Evolutionary conservation across 371 early-diverging fungal genomes (phyloP), one percentile per base, ranked within the genome.

Genomic region (Smittium mucronatum): DNA sequence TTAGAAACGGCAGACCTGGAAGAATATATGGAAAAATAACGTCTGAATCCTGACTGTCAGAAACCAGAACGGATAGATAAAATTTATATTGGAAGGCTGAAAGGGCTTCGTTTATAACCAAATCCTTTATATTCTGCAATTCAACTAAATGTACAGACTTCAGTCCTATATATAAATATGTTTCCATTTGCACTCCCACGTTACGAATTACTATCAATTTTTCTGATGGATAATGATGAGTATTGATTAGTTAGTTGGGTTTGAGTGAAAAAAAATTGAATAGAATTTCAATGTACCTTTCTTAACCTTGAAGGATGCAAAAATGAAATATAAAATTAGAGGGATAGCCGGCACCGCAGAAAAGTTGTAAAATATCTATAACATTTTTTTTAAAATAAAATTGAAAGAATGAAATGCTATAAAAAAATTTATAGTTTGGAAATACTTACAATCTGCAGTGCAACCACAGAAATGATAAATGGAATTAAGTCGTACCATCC

Each of bases 21-120:
- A 78, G 33, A 2, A 78, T 60, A n/a, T 70, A 71, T 29, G 78
- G 78, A 28, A 78, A 78, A 72, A 78, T 75, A 28, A 78, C 73
- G 17, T 72, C 71, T 21, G 76, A 71, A 36, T 69, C 21, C 47
- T 66, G 28, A 15, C 66, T 67, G 15, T 72, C 69, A 21, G 60
- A 34, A 0, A 77, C 74, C 69, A 78, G 28, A 30, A 78, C 67
- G 25, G 78, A 74, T 74, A 78, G 72, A 8, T 72, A 78, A 69
- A 75, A 78, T 47, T 73, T 63, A 70, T 78, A 78, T 67, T 76
- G 75, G 36, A 78, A 74, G 33, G 71, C 32, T 47, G 74, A 72
- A 63, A 78, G 35, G 1, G 78, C 77, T 64, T 78, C 78, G 61
- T 78, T 77, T 25, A 78, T 74, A 36, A 76, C 66, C 31, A 78